These are phyloP conservation scores for Diaporthe sp. DNA, from an alignment of 2,329 filamentous ascomycete species.

Conservation along the genomic window DNA sequence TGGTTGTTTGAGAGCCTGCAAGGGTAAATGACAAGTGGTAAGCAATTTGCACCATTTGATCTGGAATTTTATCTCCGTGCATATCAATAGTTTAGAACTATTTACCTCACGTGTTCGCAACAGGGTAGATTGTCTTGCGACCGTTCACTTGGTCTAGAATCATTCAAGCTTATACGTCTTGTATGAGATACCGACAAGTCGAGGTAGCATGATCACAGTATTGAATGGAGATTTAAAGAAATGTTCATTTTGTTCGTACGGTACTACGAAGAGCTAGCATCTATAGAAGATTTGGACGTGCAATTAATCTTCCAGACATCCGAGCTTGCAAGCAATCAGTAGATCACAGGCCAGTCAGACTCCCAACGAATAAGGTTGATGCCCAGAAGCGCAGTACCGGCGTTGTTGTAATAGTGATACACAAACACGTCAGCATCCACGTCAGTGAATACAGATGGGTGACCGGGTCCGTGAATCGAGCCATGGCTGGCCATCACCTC, in stretches of 20 bases:
- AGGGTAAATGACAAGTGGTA: neutral
- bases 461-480: neutral
- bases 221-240: neutral
- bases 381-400: neutral
- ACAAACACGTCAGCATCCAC: constrained; percentile 11
- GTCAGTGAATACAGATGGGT: constrained; percentile 1
- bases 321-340: neutral
- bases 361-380: neutral
- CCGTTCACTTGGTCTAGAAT: neutral
- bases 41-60: neutral
- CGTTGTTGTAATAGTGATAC: constrained; percentile 6
- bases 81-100: neutral
- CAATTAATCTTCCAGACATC: too few relatives aligned
- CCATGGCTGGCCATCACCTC: constrained; percentile 11
- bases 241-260: neutral
- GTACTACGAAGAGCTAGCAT: neutral
- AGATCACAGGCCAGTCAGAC: constrained; percentile 2
- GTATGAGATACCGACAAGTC: too few relatives aligned
- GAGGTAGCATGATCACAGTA: neutral
- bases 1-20: constrained; percentile 38
- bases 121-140: neutral
- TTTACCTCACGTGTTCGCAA: neutral
- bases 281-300: neutral
- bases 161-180: too few relatives aligned
- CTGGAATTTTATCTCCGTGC: neutral